A percentile compares a stretch with the other conserved stretches of the same genome.
phyloP scores from a whole-genome alignment of 805 yeast species.

The Lipomyces kockii region DNA sequence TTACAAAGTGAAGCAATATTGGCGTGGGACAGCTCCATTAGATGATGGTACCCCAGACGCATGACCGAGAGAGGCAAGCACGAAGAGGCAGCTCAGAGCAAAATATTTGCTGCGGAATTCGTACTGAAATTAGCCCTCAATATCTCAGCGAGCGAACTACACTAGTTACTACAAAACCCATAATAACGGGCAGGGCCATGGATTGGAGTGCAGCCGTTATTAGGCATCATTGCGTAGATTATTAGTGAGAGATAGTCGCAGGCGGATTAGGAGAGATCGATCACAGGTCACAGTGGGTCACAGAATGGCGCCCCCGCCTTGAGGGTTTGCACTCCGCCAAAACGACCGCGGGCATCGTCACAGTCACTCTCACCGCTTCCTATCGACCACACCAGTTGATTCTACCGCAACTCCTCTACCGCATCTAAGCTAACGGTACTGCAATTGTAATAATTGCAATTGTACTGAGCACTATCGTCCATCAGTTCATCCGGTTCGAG shows the following conservation, averaged over 20 bases:
- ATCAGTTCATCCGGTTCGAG: neutral
- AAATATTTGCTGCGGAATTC: too few species aligned
- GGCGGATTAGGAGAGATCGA: neutral
- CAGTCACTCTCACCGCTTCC: neutral
- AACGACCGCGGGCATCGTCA: neutral
- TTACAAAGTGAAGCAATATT: too few species aligned
- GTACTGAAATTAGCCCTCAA: too few species aligned
- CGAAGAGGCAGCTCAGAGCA: too few species aligned
- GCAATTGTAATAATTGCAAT: neutral
- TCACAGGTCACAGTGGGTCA: neutral
- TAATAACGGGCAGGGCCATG: too few species aligned
- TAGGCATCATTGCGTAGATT: too few species aligned
- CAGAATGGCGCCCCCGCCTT: constrained; percentile 1
- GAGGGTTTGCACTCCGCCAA: neutral
- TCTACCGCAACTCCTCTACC: neutral
- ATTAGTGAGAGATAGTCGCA: neutral
- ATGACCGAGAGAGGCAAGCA: too few species aligned
- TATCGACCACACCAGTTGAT: neutral
- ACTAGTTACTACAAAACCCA: too few species aligned
- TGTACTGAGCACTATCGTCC: neutral
- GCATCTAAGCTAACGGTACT: neutral
- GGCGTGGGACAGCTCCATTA: too few species aligned
- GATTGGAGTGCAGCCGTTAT: too few species aligned
- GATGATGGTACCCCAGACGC: too few species aligned
- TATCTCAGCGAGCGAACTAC: too few species aligned